Conservation (phyloP, 2,329 filamentous ascomycete species). For the Fusarium longipes region DNA sequence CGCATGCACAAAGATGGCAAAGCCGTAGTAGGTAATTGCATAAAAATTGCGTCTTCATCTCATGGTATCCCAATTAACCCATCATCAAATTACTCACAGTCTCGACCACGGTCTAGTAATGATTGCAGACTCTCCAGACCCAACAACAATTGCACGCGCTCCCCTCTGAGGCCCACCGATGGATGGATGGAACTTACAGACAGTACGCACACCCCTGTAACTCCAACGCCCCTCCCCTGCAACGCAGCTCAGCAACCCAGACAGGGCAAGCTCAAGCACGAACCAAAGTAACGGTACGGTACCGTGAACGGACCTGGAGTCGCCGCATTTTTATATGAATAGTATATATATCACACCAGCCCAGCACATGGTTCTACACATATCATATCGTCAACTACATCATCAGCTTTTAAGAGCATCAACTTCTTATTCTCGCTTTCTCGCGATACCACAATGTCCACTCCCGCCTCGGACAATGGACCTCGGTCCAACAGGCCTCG, state of each 20-base stretch:
- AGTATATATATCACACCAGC: slow-evolving; percentile 42
- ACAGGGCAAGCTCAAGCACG: slow-evolving; percentile 35
- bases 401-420: slow-evolving; percentile 31
- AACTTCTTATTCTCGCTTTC: slow-evolving; percentile 17
- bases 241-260: slow-evolving; percentile 35
- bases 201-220: slow-evolving; percentile 24
- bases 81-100: slow-evolving; percentile 35
- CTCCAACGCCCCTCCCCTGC: slow-evolving; percentile 32
- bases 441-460: slow-evolving; percentile 42
- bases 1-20: slow-evolving; percentile 2
- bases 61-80: slow-evolving; percentile 10
- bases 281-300: slow-evolving; percentile 42
- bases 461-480: slow-evolving; percentile 40
- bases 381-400: slow-evolving; percentile 28
- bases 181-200: not conserved
- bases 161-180: slow-evolving; percentile 12
- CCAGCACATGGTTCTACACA: slow-evolving; percentile 16
- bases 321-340: slow-evolving; percentile 35
- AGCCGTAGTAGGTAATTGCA: not conserved
- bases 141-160: slow-evolving; percentile 33
- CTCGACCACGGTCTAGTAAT: slow-evolving; percentile 36
- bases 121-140: slow-evolving; percentile 35
- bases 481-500: slow-evolving; percentile 35
- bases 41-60: not conserved
- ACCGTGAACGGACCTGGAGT: slow-evolving; percentile 21